Percentiles rank a stretch among this genome's conserved stretches.
Evolutionary conservation across 2,329 filamentous ascomycete species (phyloP).

Genomic region (Stachybotrys elegans): DNA sequence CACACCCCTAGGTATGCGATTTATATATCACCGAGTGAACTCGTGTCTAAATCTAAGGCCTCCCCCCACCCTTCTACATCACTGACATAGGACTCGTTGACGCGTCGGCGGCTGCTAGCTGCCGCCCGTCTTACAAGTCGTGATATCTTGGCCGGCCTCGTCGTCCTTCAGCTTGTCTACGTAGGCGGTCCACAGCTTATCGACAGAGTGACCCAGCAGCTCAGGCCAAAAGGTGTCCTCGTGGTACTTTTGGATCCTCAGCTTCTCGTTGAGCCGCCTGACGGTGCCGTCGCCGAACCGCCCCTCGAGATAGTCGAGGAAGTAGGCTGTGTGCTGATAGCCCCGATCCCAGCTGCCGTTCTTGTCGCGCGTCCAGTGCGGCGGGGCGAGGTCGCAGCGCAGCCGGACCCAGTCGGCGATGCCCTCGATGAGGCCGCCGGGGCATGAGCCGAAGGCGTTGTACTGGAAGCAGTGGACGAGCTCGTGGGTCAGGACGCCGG

Average conservation of each 20-base stretch:
- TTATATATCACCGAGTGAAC: too few relatives aligned
- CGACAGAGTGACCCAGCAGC: slow-evolving; percentile 61
- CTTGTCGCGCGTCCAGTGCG: slow-evolving; percentile 70
- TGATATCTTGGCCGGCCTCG: slow-evolving; percentile 3
- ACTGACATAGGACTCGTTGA: too few relatives aligned
- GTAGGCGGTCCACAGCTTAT: slow-evolving; percentile 73
- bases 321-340: slow-evolving; percentile 89
- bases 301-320: slow-evolving; percentile 77
- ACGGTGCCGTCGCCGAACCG: slow-evolving; percentile 57
- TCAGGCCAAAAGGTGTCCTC: slow-evolving; percentile 62
- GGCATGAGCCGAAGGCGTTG: slow-evolving; percentile 56
- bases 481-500: slow-evolving; percentile 84
- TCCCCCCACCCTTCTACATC: too few relatives aligned
- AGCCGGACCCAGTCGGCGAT: slow-evolving; percentile 91
- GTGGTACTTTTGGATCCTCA: slow-evolving; percentile 60
- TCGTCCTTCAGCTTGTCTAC: slow-evolving; percentile 23
- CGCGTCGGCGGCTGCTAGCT: too few relatives aligned
- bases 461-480: slow-evolving; percentile 94
- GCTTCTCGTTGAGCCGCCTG: slow-evolving; percentile 59
- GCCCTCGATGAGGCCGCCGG: slow-evolving; percentile 80
- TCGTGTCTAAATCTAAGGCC: too few relatives aligned
- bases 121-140: slow-evolving; percentile 3
- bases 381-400: slow-evolving; percentile 65
- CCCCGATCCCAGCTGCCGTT: slow-evolving; percentile 74
- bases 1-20: too few relatives aligned